These are phyloP conservation scores for Cavenderia fasciculata DNA, from an alignment of 78 protist genomes.

Conservation along the genomic window DNA sequence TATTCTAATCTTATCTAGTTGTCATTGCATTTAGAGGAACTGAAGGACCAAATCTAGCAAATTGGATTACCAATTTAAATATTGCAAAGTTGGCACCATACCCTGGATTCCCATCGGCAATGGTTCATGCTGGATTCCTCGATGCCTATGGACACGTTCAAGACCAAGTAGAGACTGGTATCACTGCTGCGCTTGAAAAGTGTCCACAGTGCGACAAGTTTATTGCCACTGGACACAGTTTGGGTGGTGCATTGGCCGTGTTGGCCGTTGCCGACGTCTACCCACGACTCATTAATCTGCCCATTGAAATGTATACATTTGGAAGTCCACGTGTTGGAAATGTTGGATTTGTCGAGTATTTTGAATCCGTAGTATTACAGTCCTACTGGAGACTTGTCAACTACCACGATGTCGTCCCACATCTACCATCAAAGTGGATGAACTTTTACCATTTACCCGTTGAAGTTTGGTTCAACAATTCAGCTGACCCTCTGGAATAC, in stretches of 20 bases:
- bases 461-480: conserved; percentile 42
- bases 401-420: conserved; percentile 49
- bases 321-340: conserved; percentile 74
- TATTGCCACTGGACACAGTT: conserved; percentile 17
- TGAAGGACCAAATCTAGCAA: conserved; percentile 6
- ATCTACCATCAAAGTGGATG: conserved; percentile 37
- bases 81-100: conserved; percentile 40
- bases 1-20: not conserved
- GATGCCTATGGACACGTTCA: not conserved
- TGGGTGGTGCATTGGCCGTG: conserved; percentile 49
- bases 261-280: conserved; percentile 39
- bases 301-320: conserved; percentile 56
- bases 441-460: conserved; percentile 31
- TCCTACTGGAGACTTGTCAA: conserved; percentile 5
- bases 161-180: not conserved
- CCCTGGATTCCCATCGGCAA: conserved; percentile 15
- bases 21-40: conserved; percentile 76
- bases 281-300: not conserved
- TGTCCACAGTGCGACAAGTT: conserved; percentile 8
- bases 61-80: conserved; percentile 72
- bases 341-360: conserved; percentile 45
- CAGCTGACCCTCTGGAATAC: not conserved
- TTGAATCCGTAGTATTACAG: conserved; percentile 6
- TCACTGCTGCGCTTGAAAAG: not conserved
- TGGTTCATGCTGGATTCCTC: conserved; percentile 37